Evolutionary conservation across 441 rosid genomes (phyloP).

Genomic region (Populus hybrid): DNA sequence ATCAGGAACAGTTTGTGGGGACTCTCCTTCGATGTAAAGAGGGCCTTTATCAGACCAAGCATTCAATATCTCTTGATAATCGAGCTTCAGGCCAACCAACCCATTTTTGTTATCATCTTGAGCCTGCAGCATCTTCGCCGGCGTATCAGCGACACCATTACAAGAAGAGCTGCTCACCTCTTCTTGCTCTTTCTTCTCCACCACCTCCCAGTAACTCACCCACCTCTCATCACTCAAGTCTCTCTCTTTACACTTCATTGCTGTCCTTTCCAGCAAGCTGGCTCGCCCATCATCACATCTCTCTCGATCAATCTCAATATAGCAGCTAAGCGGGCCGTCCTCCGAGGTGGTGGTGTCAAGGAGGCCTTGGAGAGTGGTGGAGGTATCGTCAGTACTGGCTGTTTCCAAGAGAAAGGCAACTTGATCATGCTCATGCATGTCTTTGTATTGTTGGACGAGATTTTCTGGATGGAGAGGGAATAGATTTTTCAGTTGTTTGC

Average conservation of each 20-base stretch:
- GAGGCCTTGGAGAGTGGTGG: constrained; percentile 56
- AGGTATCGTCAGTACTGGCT: constrained; percentile 31
- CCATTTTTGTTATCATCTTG: constrained; percentile 11
- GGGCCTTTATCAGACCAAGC: constrained; percentile 85
- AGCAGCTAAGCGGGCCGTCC: constrained; percentile 28
- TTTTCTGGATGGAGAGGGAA: constrained; percentile 47
- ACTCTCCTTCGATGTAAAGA: constrained; percentile 52
- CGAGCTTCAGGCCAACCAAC: constrained; percentile 67
- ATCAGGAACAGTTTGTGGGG: constrained; percentile 78
- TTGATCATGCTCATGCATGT: constrained; percentile 37
- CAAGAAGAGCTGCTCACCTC: constrained; percentile 53
- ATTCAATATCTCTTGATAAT: constrained; percentile 70
- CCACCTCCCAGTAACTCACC: constrained; percentile 81
- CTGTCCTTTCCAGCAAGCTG: constrained; percentile 45
- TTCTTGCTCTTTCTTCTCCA: constrained; percentile 54
- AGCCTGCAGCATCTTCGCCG: constrained; percentile 19
- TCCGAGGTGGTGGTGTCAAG: constrained; percentile 41
- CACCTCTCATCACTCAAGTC: constrained; percentile 68
- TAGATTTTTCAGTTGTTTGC: constrained; percentile 29
- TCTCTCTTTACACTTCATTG: constrained; percentile 58
- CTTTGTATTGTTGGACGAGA: constrained; percentile 16
- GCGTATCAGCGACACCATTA: constrained; percentile 14
- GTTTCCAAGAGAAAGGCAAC: constrained; percentile 49
- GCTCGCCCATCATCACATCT: background rate
- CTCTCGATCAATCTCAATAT: background rate